phyloP scores from a whole-genome alignment of 2,329 filamentous ascomycete species.

The Achaetomium macrosporum region DNA sequence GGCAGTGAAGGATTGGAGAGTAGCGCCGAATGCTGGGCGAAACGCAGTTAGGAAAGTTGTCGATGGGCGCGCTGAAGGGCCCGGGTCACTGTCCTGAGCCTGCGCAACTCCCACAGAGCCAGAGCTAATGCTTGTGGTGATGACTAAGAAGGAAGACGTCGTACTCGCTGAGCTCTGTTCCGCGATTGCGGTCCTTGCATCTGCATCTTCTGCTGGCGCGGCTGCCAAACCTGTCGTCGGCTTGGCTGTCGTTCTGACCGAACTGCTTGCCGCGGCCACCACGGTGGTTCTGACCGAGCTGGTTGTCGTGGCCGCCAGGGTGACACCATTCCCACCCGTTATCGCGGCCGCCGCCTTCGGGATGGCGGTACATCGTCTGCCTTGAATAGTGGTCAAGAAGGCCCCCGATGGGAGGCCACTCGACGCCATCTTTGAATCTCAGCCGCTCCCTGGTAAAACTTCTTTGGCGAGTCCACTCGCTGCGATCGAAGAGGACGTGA shows the following conservation, averaged over 20 bases:
- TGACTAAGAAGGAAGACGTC: constrained; percentile 30
- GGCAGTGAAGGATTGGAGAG: constrained; percentile 21
- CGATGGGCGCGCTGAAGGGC: neutral
- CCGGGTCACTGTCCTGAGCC: constrained; percentile 14
- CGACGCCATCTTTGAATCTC: constrained; percentile 36
- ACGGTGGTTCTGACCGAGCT: constrained; percentile 9
- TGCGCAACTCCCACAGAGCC: constrained; percentile 18
- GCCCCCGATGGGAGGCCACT: constrained; percentile 41
- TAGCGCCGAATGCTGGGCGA: constrained; percentile 15
- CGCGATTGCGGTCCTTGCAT: constrained; percentile 15
- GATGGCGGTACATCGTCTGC: constrained; percentile 49
- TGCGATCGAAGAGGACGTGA: constrained; percentile 27
- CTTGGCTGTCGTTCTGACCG: neutral
- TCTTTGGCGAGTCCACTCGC: constrained; percentile 43
- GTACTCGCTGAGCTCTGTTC: constrained; percentile 31
- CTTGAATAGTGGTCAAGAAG: constrained; percentile 44
- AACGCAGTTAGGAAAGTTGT: constrained; percentile 16
- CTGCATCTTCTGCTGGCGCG: constrained; percentile 14
- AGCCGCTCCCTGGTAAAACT: constrained; percentile 3
- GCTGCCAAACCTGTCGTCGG: constrained; percentile 17
- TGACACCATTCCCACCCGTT: constrained; percentile 14
- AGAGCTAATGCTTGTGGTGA: constrained; percentile 14
- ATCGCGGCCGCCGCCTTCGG: constrained; percentile 31
- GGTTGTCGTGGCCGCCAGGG: constrained; percentile 17
- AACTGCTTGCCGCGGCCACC: constrained; percentile 14